Evolutionary conservation across 148 eudicot genomes (phyloP), one percentile per base, ranked within the genome.

Genomic region (Dysphania ambrosioides): DNA sequence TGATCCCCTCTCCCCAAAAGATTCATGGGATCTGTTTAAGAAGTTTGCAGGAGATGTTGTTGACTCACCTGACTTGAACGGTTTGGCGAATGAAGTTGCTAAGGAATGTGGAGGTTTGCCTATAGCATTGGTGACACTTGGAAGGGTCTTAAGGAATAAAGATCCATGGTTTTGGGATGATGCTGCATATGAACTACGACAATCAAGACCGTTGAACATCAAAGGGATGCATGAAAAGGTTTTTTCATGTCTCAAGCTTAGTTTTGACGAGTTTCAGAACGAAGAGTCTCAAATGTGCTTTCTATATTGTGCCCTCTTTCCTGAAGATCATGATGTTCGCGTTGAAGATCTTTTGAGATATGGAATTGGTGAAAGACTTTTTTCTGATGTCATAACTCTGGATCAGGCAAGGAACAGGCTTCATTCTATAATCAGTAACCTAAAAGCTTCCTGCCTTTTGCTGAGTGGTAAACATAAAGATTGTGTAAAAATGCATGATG

Each of bases 41-140:
- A 75, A 73, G 73, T 81, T 74, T 75, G 75, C 76, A 6, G 80
- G 82, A 11, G 38, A 72, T 61, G 21, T 68, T 38, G 83, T 77
- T 3, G 79, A 84, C 31, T 66, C 76, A 32, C 61, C 63, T 41
- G 81, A 78, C 19, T 34, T 87, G 51, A 60, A 66, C 5, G 2
- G n/a, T 30, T 58, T 64, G 24, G 85, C 86, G 16, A 71, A 66
- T 44, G 78, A 79, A 32, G 75, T 88, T 69, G 85, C 79, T 19
- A 75, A 75, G 60, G 87, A 84, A 73, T 88, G 89, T 73, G 84
- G 77, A 63, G 89, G 85, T 0, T 68, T 84, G 44, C 91, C 91
- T 0, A 64, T 88, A 66, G 86, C 88, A 24, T 82, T 88, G n/a
- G 82, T 84, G 18, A 82, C 85, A 23, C 66, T 86, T 7, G 89